Base-by-base conservation (phyloP, 768 basidiomycete genomes). In the Krasilnikovozyma curviuscula region DNA sequence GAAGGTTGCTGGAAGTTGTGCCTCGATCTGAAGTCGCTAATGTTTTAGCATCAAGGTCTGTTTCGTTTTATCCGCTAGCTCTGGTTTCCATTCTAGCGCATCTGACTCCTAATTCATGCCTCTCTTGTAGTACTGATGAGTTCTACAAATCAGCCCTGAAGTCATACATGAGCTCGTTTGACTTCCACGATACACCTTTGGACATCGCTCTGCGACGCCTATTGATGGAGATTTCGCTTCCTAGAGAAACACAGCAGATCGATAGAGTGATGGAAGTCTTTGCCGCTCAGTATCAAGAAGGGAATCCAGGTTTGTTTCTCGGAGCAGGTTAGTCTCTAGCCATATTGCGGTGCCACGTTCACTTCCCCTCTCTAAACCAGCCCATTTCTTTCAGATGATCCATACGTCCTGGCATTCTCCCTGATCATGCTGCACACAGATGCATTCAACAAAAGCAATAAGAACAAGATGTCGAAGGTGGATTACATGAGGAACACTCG, bases 381-480 rank as follows among this genome's bases (percentile, higher is more conserved):
- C 5, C 25, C 40, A 4, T 49, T 9, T 21, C n/a, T n/a, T 25
- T 0, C 53, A 89, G 88, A 93, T 59, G 79, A 91, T 57, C 82
- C 91, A 10, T 95, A 97, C 65, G 82, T 97, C 44, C 70, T 97
- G 40, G 86, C 91, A 12, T 97, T 95, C 67, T 95, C 91, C 57
- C 69, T 95, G 60, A 93, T 97, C 57, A 97, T 98, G 91, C 70
- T 95, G 42, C 89, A 97, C 61, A 98, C 93, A 16, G 93, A 98
- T 61, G 83, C 81, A 5, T 97, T 97, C 71, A 98, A 98, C 67
- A 83, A 81, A 65, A 84, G 83, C 54, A 97, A 97, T 67, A 95
- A 82, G 67, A 79, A 77, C 44, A 97, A 97, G 68, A 98, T 98
- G 93, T 76, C 80, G 31, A 95, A 91, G 63, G 71, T 76, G 1